A percentile compares a stretch with the other conserved stretches of the same genome.
Evolutionary conservation across 805 yeast species (phyloP).

Genomic region (Saturnispora sanitii): DNA sequence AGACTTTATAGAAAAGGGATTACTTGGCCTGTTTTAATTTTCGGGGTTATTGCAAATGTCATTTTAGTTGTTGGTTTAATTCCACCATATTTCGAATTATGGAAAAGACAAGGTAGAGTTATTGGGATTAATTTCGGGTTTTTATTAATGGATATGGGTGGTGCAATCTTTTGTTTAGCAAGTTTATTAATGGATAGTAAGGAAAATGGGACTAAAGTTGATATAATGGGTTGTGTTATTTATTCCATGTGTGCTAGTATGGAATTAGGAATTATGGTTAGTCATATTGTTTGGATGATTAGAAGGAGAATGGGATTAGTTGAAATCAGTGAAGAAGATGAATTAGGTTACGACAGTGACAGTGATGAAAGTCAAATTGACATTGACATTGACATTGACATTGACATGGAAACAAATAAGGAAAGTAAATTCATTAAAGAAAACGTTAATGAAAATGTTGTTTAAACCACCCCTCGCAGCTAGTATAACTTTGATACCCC

Average conservation of each 20-base stretch:
- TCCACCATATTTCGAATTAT: conserved; percentile 48
- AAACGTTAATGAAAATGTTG: too few species aligned
- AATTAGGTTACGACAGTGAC: neutral
- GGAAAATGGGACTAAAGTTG: conserved; percentile 46
- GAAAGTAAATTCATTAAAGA: too few species aligned
- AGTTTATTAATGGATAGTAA: conserved; percentile 39
- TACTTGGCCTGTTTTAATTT: conserved; percentile 37
- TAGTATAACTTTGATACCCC: too few species aligned
- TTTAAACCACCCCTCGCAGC: too few species aligned
- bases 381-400: neutral
- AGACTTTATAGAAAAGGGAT: conserved; percentile 33
- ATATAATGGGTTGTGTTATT: conserved; percentile 68
- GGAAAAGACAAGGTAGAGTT: conserved; percentile 43
- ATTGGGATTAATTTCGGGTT: conserved; percentile 47
- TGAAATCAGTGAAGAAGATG: conserved; percentile 11
- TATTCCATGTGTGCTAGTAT: conserved; percentile 64
- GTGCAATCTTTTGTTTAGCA: conserved; percentile 55
- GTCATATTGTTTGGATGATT: conserved; percentile 64
- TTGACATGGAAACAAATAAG: neutral
- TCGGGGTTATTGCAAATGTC: conserved; percentile 42
- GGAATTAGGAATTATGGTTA: conserved; percentile 66
- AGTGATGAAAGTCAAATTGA: neutral
- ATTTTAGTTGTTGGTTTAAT: conserved; percentile 41
- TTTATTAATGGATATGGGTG: conserved; percentile 39
- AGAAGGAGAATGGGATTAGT: too few species aligned